A percentile compares a stretch with the other conserved stretches of the same genome.
These are phyloP conservation scores for Venturiaceae sp. DNA, from an alignment of 2,329 filamentous ascomycete genomes.

Conservation along the genomic window DNA sequence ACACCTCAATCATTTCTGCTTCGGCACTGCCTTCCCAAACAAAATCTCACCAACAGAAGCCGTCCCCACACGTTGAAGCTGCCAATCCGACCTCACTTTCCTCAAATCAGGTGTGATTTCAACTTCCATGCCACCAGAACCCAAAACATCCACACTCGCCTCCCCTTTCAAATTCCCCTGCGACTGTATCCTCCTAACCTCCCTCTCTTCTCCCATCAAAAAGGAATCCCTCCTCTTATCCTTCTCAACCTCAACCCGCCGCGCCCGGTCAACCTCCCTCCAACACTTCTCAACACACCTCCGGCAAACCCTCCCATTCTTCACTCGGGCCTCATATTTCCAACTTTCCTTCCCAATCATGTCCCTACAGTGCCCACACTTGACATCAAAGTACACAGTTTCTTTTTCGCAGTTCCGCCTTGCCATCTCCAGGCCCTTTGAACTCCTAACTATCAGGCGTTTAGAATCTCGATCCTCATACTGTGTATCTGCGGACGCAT, in stretches of 20 bases:
- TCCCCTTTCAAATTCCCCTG: background rate
- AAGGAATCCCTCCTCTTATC: background rate
- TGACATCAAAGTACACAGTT: background rate
- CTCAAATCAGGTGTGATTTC: background rate
- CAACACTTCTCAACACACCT: slow-evolving; percentile 3
- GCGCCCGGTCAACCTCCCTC: background rate
- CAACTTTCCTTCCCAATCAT: background rate
- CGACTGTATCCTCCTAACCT: background rate
- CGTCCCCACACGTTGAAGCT: background rate
- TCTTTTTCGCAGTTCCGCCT: slow-evolving; percentile 2
- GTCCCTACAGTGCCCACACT: background rate
- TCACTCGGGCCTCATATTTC: background rate
- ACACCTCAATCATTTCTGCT: background rate
- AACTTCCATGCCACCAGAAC: background rate
- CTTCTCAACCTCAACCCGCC: background rate
- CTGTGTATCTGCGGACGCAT: background rate
- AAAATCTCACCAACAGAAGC: background rate
- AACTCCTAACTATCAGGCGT: background rate
- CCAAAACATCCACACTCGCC: background rate
- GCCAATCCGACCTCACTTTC: background rate
- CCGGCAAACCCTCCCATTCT: background rate
- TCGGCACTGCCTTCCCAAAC: too few species aligned
- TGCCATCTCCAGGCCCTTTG: slow-evolving; percentile 1
- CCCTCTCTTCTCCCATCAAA: background rate
- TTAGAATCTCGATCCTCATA: background rate